These are phyloP conservation scores for Miscanthus lutarioriparius DNA, from an alignment of 176 grass and related monocot species.

Conservation along the genomic window DNA sequence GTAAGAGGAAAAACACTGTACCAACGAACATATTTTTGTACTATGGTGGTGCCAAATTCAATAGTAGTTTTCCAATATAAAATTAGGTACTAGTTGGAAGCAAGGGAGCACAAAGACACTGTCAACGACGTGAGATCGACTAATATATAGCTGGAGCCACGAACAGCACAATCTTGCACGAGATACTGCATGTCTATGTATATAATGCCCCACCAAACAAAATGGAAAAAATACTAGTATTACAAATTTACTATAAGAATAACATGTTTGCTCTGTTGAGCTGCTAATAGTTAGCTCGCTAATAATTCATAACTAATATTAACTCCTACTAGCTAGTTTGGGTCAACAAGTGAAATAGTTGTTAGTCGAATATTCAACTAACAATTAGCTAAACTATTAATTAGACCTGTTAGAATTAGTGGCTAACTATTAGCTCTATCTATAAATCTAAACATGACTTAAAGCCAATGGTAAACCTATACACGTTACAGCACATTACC, in stretches of 20 bases:
- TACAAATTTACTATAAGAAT: too few relatives aligned
- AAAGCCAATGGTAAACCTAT: background rate
- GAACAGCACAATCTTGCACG: background rate
- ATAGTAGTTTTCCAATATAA: background rate
- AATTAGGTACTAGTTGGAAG: background rate
- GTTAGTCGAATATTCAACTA: too few relatives aligned
- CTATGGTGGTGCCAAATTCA: too few relatives aligned
- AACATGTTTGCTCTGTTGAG: too few relatives aligned
- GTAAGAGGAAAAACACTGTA: too few relatives aligned
- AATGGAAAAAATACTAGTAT: background rate
- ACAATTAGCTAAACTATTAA: too few relatives aligned
- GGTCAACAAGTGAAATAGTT: too few relatives aligned
- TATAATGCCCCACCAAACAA: background rate
- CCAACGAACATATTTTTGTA: too few relatives aligned
- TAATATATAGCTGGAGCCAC: background rate
- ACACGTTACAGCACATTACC: background rate
- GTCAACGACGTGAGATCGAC: conserved; percentile 14
- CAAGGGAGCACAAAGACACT: background rate
- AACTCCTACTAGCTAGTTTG: background rate
- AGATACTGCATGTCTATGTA: background rate
- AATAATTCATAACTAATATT: too few relatives aligned
- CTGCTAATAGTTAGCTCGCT: too few relatives aligned
- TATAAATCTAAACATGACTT: background rate
- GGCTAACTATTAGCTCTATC: too few relatives aligned
- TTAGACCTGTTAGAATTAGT: too few relatives aligned